Evolutionary conservation across 257 asterid genomes (phyloP).

Genomic region (Salvia miltiorrhiza): DNA sequence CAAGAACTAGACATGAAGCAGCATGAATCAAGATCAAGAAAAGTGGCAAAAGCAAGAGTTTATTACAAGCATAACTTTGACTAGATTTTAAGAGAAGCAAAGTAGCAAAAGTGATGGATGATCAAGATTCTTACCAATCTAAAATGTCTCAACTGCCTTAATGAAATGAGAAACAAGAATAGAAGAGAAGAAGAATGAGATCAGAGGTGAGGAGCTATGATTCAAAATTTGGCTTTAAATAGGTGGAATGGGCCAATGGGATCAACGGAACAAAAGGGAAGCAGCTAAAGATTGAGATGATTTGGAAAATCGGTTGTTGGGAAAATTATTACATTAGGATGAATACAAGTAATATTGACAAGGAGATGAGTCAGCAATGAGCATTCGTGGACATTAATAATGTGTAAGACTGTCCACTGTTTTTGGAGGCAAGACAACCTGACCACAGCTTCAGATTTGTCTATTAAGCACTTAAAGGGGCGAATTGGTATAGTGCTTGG

Average conservation of each 20-base stretch:
- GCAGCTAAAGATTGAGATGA: neutral
- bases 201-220: conserved; percentile 25
- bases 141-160: neutral
- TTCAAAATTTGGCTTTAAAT: conserved; percentile 26
- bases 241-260: conserved; percentile 20
- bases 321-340: conserved; percentile 10
- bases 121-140: conserved; percentile 11
- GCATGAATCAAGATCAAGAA: neutral
- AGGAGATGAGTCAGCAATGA: conserved; percentile 55
- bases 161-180: neutral
- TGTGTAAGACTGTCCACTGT: conserved; percentile 4
- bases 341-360: conserved; percentile 31
- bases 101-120: neutral
- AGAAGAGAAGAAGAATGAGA: neutral
- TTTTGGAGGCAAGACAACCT: conserved; percentile 19
- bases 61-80: neutral
- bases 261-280: neutral
- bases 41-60: neutral
- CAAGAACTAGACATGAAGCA: conserved; percentile 7
- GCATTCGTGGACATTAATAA: conserved; percentile 21
- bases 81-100: neutral
- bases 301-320: neutral
- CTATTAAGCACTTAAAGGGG: too few relatives aligned
- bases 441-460: conserved; percentile 3
- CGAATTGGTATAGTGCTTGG: too few relatives aligned